These are phyloP conservation scores for Candida frijolesensis DNA, from an alignment of 1,139 yeast species.

Conservation along the genomic window DNA sequence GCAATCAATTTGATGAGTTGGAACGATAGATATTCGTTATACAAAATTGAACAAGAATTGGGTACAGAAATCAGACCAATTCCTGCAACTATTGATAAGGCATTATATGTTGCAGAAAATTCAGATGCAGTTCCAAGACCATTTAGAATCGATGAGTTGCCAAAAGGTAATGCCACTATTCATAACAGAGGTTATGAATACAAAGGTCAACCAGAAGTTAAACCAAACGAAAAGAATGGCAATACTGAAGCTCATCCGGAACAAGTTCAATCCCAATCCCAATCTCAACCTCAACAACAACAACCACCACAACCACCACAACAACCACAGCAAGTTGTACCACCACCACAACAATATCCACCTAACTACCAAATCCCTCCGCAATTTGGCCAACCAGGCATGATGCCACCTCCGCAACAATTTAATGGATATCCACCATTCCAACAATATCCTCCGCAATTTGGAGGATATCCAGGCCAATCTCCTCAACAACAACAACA, in stretches of 20 bases:
- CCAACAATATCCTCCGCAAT: slow-evolving; percentile 24
- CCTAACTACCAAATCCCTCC: slow-evolving; percentile 16
- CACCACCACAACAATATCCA: slow-evolving; percentile 17
- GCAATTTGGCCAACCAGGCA: slow-evolving; percentile 18
- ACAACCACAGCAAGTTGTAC: slow-evolving; percentile 11
- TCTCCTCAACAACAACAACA: slow-evolving; percentile 15
- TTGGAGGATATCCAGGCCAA: slow-evolving; percentile 25
- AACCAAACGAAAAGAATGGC: slow-evolving; percentile 20
- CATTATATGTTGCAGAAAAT: slow-evolving; percentile 85
- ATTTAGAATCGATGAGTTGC: slow-evolving; percentile 71
- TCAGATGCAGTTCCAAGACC: slow-evolving; percentile 81
- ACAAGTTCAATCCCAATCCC: slow-evolving; percentile 18
- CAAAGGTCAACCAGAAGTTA: slow-evolving; percentile 50
- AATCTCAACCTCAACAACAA: slow-evolving; percentile 20
- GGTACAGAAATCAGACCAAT: slow-evolving; percentile 98
- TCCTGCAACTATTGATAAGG: slow-evolving; percentile 86
- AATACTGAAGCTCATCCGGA: slow-evolving; percentile 17
- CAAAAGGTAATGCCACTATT: slow-evolving; percentile 50
- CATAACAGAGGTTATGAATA: slow-evolving; percentile 42
- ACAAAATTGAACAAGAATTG: slow-evolving; percentile 94
- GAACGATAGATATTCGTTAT: slow-evolving; percentile 92
- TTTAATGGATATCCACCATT: slow-evolving; percentile 26
- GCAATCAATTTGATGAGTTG: slow-evolving; percentile 96
- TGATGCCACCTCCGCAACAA: slow-evolving; percentile 20
- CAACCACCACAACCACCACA: slow-evolving; percentile 15